These are phyloP conservation scores for Typha latifolia DNA, from an alignment of 176 grass and related monocot species.

Conservation along the genomic window DNA sequence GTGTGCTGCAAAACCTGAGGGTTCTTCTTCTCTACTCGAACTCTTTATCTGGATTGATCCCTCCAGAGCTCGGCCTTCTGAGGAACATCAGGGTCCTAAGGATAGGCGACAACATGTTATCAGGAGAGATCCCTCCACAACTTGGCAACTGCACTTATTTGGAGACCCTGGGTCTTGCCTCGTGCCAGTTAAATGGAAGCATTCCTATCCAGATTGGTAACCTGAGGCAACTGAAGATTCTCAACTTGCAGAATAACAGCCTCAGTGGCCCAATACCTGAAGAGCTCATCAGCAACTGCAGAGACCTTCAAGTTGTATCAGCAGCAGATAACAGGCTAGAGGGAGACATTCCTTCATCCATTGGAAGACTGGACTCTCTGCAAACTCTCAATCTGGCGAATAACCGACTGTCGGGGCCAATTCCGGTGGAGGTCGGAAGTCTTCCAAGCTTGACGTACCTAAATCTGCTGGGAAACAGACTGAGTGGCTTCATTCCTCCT, in stretches of 20 bases:
- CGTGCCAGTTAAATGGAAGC: conserved; percentile 46
- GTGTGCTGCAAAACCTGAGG: conserved; percentile 55
- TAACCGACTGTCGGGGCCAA: conserved; percentile 42
- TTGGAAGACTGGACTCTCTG: conserved; percentile 44
- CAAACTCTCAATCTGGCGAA: conserved; percentile 58
- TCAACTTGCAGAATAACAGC: conserved; percentile 57
- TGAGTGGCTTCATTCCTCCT: conserved; percentile 42
- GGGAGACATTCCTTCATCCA: conserved; percentile 43
- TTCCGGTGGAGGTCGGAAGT: conserved; percentile 38
- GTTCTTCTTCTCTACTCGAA: conserved; percentile 79
- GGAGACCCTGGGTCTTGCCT: conserved; percentile 58
- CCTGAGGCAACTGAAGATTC: conserved; percentile 39
- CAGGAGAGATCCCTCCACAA: conserved; percentile 57
- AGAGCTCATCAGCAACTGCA: conserved; percentile 40
- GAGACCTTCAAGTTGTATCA: conserved; percentile 39
- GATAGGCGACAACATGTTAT: conserved; percentile 72
- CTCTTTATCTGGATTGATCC: conserved; percentile 49
- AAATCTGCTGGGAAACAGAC: conserved; percentile 69
- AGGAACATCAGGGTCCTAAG: conserved; percentile 53
- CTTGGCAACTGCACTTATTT: conserved; percentile 54
- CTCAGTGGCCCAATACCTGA: conserved; percentile 50
- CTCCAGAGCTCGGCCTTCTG: conserved; percentile 62
- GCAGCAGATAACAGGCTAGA: conserved; percentile 40
- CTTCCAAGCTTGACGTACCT: conserved; percentile 57
- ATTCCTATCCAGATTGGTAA: conserved; percentile 58